A percentile compares a stretch with the other conserved stretches of the same genome.
Conservation (phyloP, 164 flowering plant genomes). For the Amborella trichopoda region DNA sequence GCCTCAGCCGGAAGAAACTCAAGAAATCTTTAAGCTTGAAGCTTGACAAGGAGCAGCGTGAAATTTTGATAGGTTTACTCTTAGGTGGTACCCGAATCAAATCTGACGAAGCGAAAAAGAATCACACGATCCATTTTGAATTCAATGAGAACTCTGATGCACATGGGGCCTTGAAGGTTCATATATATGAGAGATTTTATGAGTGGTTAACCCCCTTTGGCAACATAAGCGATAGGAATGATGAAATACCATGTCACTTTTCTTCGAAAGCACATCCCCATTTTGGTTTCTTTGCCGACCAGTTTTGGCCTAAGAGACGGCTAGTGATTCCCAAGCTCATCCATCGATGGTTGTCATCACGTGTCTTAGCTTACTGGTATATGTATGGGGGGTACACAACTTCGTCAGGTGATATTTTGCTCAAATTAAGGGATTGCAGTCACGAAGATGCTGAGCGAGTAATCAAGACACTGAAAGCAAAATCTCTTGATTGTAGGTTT, state of each 20-base stretch:
- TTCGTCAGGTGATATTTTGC: constrained; percentile 60
- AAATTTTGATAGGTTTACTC: constrained; percentile 70
- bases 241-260: constrained; percentile 42
- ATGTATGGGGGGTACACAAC: constrained; percentile 83
- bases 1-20: constrained; percentile 34
- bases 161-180: constrained; percentile 45
- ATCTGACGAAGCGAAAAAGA: constrained; percentile 46
- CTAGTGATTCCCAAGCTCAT: constrained; percentile 63
- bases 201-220: constrained; percentile 59
- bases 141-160: constrained; percentile 34
- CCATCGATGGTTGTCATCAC: constrained; percentile 89
- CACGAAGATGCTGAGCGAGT: constrained; percentile 48
- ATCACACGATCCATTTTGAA: constrained; percentile 40
- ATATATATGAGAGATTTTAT: constrained; percentile 45
- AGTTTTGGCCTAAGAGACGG: constrained; percentile 53
- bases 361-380: constrained; percentile 88
- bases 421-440: constrained; percentile 53
- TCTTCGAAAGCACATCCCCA: constrained; percentile 42
- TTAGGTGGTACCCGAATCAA: constrained; percentile 67
- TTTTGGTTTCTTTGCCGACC: constrained; percentile 81
- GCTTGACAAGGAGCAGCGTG: constrained; percentile 75
- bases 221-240: constrained; percentile 18
- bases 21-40: constrained; percentile 42
- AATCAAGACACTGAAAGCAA: constrained; percentile 40
- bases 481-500: constrained; percentile 58